Percentiles rank a stretch among this genome's conserved stretches.
These are phyloP conservation scores for Austroboletus eburneus DNA, from an alignment of 768 basidiomycete species.

Conservation along the genomic window DNA sequence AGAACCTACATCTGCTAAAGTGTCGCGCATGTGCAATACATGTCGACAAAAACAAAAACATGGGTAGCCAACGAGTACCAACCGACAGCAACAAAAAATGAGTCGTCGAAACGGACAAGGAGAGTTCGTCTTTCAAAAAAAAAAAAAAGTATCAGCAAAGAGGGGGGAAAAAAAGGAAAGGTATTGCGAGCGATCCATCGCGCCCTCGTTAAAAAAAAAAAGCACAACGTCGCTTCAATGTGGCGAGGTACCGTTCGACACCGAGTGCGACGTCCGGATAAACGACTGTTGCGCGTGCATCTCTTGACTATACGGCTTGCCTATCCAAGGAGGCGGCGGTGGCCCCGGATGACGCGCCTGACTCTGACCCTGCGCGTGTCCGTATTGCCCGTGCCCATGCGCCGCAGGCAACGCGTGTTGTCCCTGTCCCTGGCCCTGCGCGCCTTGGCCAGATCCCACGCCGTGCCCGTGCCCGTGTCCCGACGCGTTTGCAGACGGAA, in stretches of 20 bases:
- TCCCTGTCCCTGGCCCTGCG: conserved; percentile 1
- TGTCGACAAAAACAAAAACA: no score
- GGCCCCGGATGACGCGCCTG: conserved; percentile 17
- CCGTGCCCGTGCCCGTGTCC: neutral
- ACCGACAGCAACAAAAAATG: no score
- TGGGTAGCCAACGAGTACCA: no score
- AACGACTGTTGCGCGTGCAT: conserved; percentile 44
- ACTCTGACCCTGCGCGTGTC: conserved; percentile 6
- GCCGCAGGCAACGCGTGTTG: conserved; percentile 7
- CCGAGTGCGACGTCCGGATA: conserved; percentile 42
- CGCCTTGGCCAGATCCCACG: no score
- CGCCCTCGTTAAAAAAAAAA: no score
- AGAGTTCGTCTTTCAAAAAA: no score
- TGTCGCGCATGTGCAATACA: no score
- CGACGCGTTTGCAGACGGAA: conserved; percentile 1
- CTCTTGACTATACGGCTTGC: conserved; percentile 21
- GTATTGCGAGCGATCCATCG: no score
- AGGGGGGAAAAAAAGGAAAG: neutral
- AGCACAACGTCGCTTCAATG: no score
- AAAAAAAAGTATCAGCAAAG: no score
- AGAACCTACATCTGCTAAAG: no score
- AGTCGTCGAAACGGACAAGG: no score
- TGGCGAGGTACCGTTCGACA: conserved; percentile 36
- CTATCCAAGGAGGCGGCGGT: conserved; percentile 24
- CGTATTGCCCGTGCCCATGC: conserved; percentile 7